These are phyloP conservation scores for Xylariaceae sp. DNA, from an alignment of 2,329 filamentous ascomycete genomes.

Conservation along the genomic window DNA sequence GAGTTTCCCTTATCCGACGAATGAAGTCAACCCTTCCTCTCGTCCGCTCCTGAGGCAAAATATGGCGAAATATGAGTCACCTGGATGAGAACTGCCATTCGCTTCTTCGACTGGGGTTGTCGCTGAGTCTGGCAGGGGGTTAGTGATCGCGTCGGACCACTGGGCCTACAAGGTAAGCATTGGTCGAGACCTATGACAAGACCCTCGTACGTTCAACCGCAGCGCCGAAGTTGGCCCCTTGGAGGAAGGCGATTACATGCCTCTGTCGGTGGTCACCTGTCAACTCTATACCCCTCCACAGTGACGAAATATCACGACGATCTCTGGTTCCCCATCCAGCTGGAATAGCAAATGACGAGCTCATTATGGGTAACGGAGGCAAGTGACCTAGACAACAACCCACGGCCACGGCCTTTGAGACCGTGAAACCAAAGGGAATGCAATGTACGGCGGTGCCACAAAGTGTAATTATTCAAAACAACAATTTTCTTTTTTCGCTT, in stretches of 20 bases:
- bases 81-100: neutral
- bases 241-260: neutral
- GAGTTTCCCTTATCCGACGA: neutral
- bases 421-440: neutral
- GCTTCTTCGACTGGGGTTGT: neutral
- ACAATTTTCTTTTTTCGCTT: neutral
- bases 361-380: constrained; percentile 9
- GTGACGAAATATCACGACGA: constrained; percentile 15
- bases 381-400: neutral
- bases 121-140: neutral
- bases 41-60: neutral
- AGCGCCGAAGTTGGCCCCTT: constrained; percentile 1
- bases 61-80: neutral
- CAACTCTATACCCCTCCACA: constrained; percentile 6
- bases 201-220: neutral
- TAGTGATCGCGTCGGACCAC: constrained; percentile 1
- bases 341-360: constrained; percentile 12
- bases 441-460: neutral
- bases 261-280: constrained; percentile 11
- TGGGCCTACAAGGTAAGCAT: neutral
- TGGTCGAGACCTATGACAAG: neutral
- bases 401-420: neutral
- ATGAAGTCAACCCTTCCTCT: neutral
- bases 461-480: constrained; percentile 3
- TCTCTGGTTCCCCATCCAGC: constrained; percentile 15